Evolutionary conservation across 2,329 filamentous ascomycete species (phyloP).

Genomic region (Teratosphaeria destructans): DNA sequence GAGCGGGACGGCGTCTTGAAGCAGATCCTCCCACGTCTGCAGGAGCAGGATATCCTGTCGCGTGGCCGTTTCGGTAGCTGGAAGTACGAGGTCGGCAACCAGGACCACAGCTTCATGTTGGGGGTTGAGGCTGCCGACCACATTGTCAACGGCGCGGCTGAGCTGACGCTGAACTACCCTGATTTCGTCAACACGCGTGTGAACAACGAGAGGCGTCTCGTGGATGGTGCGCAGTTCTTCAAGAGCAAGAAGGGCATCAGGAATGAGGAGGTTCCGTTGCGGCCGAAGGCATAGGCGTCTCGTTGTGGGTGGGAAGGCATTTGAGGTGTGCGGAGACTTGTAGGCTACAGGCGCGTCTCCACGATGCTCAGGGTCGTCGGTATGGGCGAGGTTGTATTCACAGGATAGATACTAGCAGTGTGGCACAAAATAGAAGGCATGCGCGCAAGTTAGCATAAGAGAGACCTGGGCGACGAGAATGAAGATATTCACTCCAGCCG

Average conservation of each 20-base stretch:
- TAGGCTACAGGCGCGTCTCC: not conserved
- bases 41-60: conserved; percentile 84
- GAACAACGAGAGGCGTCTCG: conserved; percentile 55
- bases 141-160: conserved; percentile 78
- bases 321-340: no score
- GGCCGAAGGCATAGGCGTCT: conserved; percentile 3
- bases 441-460: not conserved
- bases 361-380: not conserved
- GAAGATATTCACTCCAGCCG: not conserved
- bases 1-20: conserved; percentile 93
- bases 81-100: conserved; percentile 95
- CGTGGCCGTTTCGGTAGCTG: conserved; percentile 96
- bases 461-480: not conserved
- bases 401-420: not conserved
- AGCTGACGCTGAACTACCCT: conserved; percentile 91
- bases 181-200: conserved; percentile 80
- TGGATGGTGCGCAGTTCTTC: conserved; percentile 52
- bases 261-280: conserved; percentile 4
- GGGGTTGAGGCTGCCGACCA: conserved; percentile 88
- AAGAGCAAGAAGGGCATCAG: conserved; percentile 22
- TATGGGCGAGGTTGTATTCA: not conserved
- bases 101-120: conserved; percentile 96
- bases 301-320: not conserved
- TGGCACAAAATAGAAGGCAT: not conserved
- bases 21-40: conserved; percentile 83